A percentile compares a stretch with the other conserved stretches of the same genome.
phyloP scores from a whole-genome alignment of 352 stramenopile genomes.

The Globisporangium sylvaticum region DNA sequence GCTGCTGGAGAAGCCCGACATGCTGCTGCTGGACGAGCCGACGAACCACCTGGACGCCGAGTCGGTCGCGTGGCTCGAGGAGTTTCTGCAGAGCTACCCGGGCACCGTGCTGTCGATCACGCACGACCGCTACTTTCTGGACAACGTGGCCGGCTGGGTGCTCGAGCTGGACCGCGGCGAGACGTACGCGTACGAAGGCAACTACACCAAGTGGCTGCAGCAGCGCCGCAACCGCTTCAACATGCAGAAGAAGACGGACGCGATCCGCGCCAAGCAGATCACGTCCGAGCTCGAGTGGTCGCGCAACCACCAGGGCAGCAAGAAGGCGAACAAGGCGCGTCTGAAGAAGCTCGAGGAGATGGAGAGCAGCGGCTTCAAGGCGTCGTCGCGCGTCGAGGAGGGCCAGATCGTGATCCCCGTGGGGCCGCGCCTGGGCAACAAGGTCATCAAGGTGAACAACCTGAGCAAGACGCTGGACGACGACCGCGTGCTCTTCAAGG shows the following conservation, averaged over 20 bases:
- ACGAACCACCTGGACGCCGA: conserved; percentile 98
- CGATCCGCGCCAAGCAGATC: conserved; percentile 90
- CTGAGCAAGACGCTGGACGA: conserved; percentile 73
- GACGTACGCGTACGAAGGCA: conserved; percentile 97
- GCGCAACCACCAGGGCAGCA: conserved; percentile 71
- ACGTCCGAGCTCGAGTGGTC: conserved; percentile 94
- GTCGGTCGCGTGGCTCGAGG: conserved; percentile 96
- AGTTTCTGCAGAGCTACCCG: conserved; percentile 95
- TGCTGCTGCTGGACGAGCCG: conserved; percentile 97
- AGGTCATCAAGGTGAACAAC: conserved; percentile 86
- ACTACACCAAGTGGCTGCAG: conserved; percentile 97
- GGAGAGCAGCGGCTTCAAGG: conserved; percentile 55
- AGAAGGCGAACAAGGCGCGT: conserved; percentile 91
- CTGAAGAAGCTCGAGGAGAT: conserved; percentile 92
- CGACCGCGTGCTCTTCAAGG: conserved; percentile 88
- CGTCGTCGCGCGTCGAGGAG: conserved; percentile 69
- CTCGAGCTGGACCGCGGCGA: conserved; percentile 95
- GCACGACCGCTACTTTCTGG: conserved; percentile 98
- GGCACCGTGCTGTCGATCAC: conserved; percentile 98
- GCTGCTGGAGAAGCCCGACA: conserved; percentile 94
- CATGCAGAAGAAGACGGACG: conserved; percentile 92
- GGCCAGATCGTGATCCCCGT: conserved; percentile 90
- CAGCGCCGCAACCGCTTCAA: conserved; percentile 93
- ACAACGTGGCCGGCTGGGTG: conserved; percentile 97
- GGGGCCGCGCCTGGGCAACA: conserved; percentile 90